Evolutionary conservation across 1,139 yeast species (phyloP), one percentile per base, ranked within the genome.

Genomic region (Suhomyces terraborum): DNA sequence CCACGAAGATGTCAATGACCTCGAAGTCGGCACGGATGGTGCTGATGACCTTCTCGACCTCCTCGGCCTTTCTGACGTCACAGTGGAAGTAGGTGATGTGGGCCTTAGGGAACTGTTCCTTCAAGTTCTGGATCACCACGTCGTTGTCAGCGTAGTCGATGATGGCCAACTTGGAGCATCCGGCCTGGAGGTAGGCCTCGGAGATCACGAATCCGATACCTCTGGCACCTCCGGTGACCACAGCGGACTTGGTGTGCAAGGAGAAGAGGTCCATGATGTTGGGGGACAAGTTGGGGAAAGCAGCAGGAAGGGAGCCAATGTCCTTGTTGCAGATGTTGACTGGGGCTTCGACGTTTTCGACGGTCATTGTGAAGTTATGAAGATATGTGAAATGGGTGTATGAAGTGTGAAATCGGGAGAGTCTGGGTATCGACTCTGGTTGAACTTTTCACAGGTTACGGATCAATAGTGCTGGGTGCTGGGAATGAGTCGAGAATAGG

Each of bases 1-100:
- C 77, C 36, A 76, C 75, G 41, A 75, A 74, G 21, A 75, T 73
- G 53, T 77, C 82, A 40, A 77, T 66, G 19, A 61, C 62, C 13
- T 66, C 62, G 46, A 73, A 73, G n/a, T 61, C 65, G 23, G 52
- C 53, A 43, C 58, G 63, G 42, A 68, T 62, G 29, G 55, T 46
- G 27, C 56, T 61, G 35, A 73, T 61, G 12, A 67, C 67, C 14
- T 52, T 46, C 40, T 63, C 52, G 27, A 73, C 77, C 42, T 64
- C 65, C 5, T 66, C 67, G 31, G 65, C 58, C 49, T 64, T 62
- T 52, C 74, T 64, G 36, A 73, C 73, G 48, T 72, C 75, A 52
- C 74, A 69, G 50, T 59, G 55, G 53, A 59, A 56, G 51, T 66
- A 72, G 33, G 59, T 59, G 42, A 69, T 54, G 36, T 58, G 53